Conservation (phyloP, 2,329 filamentous ascomycete species). For the Botrytis cinerea region DNA sequence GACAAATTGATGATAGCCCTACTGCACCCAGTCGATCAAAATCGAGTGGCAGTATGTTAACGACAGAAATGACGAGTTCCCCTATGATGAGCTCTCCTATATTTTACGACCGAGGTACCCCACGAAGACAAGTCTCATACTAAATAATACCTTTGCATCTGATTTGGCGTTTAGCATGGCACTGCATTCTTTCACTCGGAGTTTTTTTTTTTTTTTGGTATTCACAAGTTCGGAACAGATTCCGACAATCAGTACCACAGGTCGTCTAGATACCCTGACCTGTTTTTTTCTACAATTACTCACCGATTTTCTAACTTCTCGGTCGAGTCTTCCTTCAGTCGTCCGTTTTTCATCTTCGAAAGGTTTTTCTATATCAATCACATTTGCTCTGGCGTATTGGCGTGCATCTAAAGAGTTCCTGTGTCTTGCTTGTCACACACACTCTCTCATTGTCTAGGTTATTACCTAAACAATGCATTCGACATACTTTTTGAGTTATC, state of each 20-base stretch:
- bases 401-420: constrained; percentile 30
- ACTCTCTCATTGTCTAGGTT: background rate
- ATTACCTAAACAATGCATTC: constrained; percentile 31
- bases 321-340: constrained; percentile 18
- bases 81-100: constrained; percentile 42
- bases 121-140: constrained; percentile 66
- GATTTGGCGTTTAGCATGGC: constrained; percentile 34
- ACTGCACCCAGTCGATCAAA: constrained; percentile 47
- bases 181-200: constrained; percentile 24
- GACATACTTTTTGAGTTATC: constrained; percentile 38
- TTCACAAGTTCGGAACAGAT: constrained; percentile 21
- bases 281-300: constrained; percentile 20
- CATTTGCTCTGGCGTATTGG: constrained; percentile 37
- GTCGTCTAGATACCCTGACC: constrained; percentile 24
- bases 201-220: constrained; percentile 17
- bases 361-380: constrained; percentile 28
- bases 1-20: constrained; percentile 59
- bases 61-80: constrained; percentile 34
- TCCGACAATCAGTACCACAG: constrained; percentile 19
- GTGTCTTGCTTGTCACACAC: constrained; percentile 9
- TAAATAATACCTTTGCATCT: constrained; percentile 44
- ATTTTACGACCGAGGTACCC: constrained; percentile 54
- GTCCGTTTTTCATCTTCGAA: constrained; percentile 19
- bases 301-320: constrained; percentile 14
- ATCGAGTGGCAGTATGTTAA: constrained; percentile 41